These are phyloP conservation scores for Pleomassaria siparia DNA, from an alignment of 2,329 filamentous ascomycete genomes.

Conservation along the genomic window DNA sequence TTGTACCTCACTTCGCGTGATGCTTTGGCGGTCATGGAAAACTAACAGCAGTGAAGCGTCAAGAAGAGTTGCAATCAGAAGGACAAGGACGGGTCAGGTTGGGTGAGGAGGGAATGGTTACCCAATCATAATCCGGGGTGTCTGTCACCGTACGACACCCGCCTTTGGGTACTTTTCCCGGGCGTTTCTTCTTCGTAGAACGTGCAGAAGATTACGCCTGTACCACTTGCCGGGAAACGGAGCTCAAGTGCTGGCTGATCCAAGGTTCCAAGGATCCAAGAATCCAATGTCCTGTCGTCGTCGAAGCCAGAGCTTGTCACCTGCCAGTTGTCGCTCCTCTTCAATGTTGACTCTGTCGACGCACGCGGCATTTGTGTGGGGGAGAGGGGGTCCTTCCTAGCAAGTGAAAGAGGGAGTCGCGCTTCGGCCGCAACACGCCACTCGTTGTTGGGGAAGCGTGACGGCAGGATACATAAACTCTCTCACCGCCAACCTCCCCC, in stretches of 20 bases:
- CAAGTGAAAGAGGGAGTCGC: neutral
- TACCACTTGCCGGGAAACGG: too few species aligned
- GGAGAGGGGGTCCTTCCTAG: neutral
- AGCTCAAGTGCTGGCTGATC: neutral
- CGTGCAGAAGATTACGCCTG: neutral
- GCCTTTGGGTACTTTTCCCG: neutral
- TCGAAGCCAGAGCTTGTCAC: neutral
- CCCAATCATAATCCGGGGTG: neutral
- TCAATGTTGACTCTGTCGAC: too few species aligned
- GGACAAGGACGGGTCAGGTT: neutral
- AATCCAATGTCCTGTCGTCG: too few species aligned
- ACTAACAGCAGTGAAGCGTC: neutral
- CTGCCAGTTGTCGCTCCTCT: neutral
- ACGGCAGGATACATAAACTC: conserved; percentile 3
- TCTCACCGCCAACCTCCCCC: neutral
- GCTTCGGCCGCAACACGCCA: neutral
- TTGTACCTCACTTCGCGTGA: neutral
- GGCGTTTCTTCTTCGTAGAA: neutral
- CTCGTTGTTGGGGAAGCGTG: neutral
- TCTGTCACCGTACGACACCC: neutral
- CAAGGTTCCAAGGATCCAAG: too few species aligned
- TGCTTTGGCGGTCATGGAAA: neutral
- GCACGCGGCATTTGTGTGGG: too few species aligned
- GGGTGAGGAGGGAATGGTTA: neutral
- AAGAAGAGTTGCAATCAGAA: neutral